A percentile compares a stretch with the other conserved stretches of the same genome.
These are phyloP conservation scores for Aegle marmelos DNA, from an alignment of 345 rosid genomes.

Conservation along the genomic window DNA sequence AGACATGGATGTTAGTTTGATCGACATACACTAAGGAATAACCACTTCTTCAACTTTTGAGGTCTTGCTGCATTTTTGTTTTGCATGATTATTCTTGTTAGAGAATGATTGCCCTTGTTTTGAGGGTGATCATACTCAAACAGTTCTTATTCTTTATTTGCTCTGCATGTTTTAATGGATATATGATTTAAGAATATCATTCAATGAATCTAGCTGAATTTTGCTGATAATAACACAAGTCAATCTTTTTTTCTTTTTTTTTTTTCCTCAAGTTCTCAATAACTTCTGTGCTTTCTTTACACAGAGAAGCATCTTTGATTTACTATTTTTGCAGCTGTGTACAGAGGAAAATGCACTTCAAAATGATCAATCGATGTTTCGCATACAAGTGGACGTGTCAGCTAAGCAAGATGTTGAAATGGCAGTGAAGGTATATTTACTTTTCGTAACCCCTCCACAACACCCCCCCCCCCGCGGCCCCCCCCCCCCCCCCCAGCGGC, in stretches of 20 bases:
- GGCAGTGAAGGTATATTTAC: slow-evolving; percentile 56
- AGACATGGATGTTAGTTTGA: neutral
- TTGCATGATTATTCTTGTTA: neutral
- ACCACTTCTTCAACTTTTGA: neutral
- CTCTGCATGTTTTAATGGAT: neutral
- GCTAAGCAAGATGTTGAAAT: slow-evolving; percentile 47
- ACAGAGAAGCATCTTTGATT: neutral
- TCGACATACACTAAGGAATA: neutral
- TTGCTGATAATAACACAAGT: neutral
- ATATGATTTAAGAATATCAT: neutral
- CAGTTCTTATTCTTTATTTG: neutral
- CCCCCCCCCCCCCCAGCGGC: no score
- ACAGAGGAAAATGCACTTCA: slow-evolving; percentile 34
- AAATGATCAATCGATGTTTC: slow-evolving; percentile 42
- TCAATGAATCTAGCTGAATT: neutral
- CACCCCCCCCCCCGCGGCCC: no score
- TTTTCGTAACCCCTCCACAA: neutral
- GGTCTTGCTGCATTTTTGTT: neutral
- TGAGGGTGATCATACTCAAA: neutral
- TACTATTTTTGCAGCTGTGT: slow-evolving; percentile 32
- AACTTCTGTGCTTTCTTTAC: neutral
- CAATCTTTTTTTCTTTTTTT: neutral
- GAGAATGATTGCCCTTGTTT: neutral
- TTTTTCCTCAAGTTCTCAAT: neutral
- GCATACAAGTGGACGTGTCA: slow-evolving; percentile 52